These are phyloP conservation scores for Diphasiastrum complanatum DNA, from an alignment of 83 land plant species.

Conservation along the genomic window DNA sequence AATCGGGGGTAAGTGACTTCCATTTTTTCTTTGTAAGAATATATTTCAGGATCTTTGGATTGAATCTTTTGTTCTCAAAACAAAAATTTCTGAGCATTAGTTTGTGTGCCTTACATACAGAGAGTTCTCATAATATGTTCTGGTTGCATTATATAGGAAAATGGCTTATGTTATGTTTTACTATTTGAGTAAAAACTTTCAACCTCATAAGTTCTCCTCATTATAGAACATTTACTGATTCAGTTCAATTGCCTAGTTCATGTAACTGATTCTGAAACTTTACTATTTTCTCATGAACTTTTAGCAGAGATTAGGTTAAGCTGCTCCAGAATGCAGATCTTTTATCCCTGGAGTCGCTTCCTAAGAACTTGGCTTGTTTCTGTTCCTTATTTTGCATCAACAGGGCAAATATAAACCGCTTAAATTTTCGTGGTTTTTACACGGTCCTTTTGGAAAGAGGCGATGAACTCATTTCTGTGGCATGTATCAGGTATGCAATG, in stretches of 20 bases:
- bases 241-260: too few relatives aligned
- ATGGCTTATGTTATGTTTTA: too few relatives aligned
- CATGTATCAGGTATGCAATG: conserved; percentile 6
- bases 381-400: neutral
- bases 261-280: too few relatives aligned
- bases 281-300: too few relatives aligned
- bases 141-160: neutral
- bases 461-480: conserved; percentile 6
- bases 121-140: neutral
- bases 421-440: conserved; percentile 12
- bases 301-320: too few relatives aligned
- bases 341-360: neutral
- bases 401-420: neutral
- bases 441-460: conserved; percentile 4
- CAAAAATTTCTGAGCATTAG: neutral
- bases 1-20: conserved; percentile 3
- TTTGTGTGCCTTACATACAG: neutral
- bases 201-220: too few relatives aligned
- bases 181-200: too few relatives aligned
- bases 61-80: neutral
- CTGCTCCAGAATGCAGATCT: too few relatives aligned
- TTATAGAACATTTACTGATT: too few relatives aligned
- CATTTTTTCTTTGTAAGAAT: neutral
- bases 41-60: neutral
- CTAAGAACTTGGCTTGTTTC: neutral